Evolutionary conservation across 768 basidiomycete genomes (phyloP).

Genomic region (Lentinula detonsa): DNA sequence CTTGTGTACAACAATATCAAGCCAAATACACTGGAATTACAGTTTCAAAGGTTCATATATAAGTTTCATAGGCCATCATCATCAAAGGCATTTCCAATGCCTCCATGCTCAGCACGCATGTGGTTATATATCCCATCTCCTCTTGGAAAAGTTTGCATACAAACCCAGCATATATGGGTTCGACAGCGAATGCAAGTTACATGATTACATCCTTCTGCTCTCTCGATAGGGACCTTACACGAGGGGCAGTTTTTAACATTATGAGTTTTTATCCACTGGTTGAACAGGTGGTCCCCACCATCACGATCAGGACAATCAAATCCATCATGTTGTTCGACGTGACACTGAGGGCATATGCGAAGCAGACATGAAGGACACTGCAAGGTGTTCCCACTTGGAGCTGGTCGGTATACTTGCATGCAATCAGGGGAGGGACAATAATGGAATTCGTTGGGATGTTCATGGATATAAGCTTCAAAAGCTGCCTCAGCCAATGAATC

Average conservation of each 20-base stretch:
- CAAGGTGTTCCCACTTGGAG: slow-evolving; percentile 40
- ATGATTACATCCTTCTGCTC: slow-evolving; percentile 75
- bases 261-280: slow-evolving; percentile 54
- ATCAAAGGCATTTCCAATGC: slow-evolving; percentile 35
- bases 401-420: slow-evolving; percentile 61
- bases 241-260: slow-evolving; percentile 73
- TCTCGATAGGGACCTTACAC: slow-evolving; percentile 68
- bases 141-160: slow-evolving; percentile 60
- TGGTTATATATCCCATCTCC: slow-evolving; percentile 74
- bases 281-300: slow-evolving; percentile 51
- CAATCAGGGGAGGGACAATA: slow-evolving; percentile 82
- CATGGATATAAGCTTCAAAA: slow-evolving; percentile 54
- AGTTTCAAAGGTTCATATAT: not conserved
- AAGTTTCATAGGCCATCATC: not conserved
- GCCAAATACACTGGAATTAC: not conserved
- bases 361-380: slow-evolving; percentile 69
- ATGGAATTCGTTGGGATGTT: slow-evolving; percentile 55
- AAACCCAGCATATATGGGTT: slow-evolving; percentile 80
- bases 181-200: slow-evolving; percentile 72
- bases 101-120: slow-evolving; percentile 65
- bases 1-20: not conserved
- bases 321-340: slow-evolving; percentile 57
- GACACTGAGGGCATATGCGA: slow-evolving; percentile 64
- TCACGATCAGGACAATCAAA: slow-evolving; percentile 57
- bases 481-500: slow-evolving; percentile 51